Evolutionary conservation across 2,329 filamentous ascomycete genomes (phyloP), one percentile per base, ranked within the genome.

Genomic region (Fusarium nygamai): DNA sequence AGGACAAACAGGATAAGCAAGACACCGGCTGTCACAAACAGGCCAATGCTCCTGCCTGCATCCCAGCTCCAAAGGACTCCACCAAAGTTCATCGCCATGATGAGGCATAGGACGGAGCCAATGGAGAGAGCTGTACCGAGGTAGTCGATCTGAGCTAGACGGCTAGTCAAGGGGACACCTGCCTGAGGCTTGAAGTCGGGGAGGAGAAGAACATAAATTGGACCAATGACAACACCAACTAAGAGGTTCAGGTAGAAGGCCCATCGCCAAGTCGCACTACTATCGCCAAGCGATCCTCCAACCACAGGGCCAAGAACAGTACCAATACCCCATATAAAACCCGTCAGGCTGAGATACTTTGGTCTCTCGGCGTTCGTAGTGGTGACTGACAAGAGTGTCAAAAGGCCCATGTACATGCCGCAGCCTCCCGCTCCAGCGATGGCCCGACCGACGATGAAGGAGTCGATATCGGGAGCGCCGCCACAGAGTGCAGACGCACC

Each of bases 61-160:
- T 79, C 76, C 87, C 88, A 91, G 0, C 77, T 69, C 69, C 83
- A 90, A 8, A 84, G 65, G 4, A 82, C 78, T 4, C 88, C 88
- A 16, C 85, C 86, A 53, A 89, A 88, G 50, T 81, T 83, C 63
- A 89, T 83, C 0, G 82, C 86, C 79, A 90, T 85, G 44, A 86
- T 80, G 24, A 86, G 74, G 19, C 79, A 81, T 3, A 82, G 76
- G 27, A 84, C 82, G 4, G 82, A 81, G 3, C 80, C 86, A 2
- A 82, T 75, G 41, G 82, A 84, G 4, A 90, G 78, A 3, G 85
- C 31, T 0, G 81, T 78, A 1, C 86, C 87, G 0, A 86, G 24
- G 64, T 79, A 86, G 73, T 89, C 87, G 12, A 72, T 56, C 8
- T 63, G 61, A 20, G 60, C 48, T 5, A 72, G 24, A 5, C 56